Conservation (phyloP, 805 yeast genomes). For the Blastobotrys terrestris region DNA sequence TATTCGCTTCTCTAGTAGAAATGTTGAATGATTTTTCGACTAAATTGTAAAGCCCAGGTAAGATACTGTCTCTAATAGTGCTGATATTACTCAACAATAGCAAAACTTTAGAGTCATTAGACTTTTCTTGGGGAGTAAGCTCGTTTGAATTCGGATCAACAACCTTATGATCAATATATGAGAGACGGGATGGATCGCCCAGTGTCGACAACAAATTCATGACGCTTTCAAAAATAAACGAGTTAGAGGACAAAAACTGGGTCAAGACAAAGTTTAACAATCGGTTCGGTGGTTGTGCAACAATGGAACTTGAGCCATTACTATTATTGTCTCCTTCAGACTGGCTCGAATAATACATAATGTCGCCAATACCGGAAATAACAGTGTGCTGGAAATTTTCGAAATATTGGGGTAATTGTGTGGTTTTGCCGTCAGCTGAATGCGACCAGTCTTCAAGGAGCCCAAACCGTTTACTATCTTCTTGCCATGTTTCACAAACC, state of each 20-base stretch:
- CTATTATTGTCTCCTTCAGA: conserved; percentile 10
- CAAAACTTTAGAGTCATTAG: conserved; percentile 45
- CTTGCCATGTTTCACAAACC: conserved; percentile 45
- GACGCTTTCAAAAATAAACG: conserved; percentile 28
- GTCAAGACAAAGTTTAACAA: conserved; percentile 28
- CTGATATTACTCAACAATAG: conserved; percentile 51
- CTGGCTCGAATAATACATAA: conserved; percentile 16
- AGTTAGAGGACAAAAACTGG: conserved; percentile 34
- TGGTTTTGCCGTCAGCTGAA: conserved; percentile 29
- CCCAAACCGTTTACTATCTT: conserved; percentile 39
- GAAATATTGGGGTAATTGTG: conserved; percentile 36
- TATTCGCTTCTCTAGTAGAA: conserved; percentile 36
- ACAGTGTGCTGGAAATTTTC: conserved; percentile 35
- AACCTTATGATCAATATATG: conserved; percentile 5
- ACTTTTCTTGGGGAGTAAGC: conserved; percentile 38
- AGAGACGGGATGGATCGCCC: conserved; percentile 9
- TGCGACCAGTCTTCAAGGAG: conserved; percentile 37
- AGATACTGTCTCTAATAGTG: conserved; percentile 38
- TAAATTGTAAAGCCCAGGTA: conserved; percentile 44
- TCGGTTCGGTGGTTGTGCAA: conserved; percentile 31
- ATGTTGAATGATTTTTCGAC: conserved; percentile 49
- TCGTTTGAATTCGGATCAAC: conserved; percentile 29
- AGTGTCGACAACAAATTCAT: conserved; percentile 24
- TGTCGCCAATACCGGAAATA: conserved; percentile 27
- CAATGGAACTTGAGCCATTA: conserved; percentile 17